phyloP scores from a whole-genome alignment of 129 eudicot genomes.

The Artemisia argyi region DNA sequence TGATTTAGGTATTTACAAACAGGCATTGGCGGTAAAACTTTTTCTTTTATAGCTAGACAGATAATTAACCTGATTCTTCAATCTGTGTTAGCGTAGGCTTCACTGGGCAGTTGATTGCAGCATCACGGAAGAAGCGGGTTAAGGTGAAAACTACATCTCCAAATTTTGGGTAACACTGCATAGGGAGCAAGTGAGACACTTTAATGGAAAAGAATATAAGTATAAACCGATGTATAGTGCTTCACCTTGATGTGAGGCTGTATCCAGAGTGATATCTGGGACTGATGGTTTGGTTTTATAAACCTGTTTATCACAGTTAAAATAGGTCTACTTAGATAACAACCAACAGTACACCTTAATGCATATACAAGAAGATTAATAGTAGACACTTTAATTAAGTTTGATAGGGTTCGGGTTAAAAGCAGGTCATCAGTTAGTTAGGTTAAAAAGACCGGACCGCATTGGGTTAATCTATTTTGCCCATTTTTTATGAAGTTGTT shows the following conservation, averaged over 20 bases:
- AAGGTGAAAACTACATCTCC: slow-evolving; percentile 87
- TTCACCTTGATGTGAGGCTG: slow-evolving; percentile 87
- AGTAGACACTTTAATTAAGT: background rate
- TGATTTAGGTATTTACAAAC: background rate
- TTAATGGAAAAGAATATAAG: background rate
- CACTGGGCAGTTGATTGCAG: slow-evolving; percentile 44
- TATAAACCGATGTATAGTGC: slow-evolving; percentile 6
- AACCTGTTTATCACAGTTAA: slow-evolving; percentile 52
- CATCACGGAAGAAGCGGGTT: slow-evolving; percentile 87
- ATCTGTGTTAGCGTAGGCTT: slow-evolving; percentile 44
- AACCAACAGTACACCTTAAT: slow-evolving; percentile 6
- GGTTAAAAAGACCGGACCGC: no score
- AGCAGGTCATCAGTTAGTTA: no score
- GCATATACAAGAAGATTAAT: background rate
- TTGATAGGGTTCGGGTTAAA: no score
- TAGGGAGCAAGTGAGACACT: slow-evolving; percentile 18
- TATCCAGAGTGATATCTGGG: slow-evolving; percentile 93
- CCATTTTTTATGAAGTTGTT: background rate
- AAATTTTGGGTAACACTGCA: slow-evolving; percentile 90
- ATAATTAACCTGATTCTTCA: slow-evolving; percentile 49
- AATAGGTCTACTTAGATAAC: slow-evolving; percentile 14
- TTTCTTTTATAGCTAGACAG: slow-evolving; percentile 14
- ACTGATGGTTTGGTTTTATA: slow-evolving; percentile 61
- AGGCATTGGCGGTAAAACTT: background rate
- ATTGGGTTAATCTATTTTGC: background rate